These are phyloP conservation scores for Cercis canadensis DNA, from an alignment of 306 rosid species.

Conservation along the genomic window DNA sequence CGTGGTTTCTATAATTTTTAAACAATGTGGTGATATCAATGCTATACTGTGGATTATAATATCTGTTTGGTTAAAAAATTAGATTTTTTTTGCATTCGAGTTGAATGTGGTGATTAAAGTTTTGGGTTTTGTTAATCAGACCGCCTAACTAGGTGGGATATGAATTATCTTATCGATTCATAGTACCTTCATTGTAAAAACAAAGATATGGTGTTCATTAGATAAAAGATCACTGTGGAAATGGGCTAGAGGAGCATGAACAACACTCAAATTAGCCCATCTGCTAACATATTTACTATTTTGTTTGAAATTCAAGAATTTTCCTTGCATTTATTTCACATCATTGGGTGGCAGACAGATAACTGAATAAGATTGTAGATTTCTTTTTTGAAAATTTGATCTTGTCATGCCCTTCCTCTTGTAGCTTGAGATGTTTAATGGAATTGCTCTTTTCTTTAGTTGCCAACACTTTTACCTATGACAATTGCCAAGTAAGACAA, in stretches of 20 bases:
- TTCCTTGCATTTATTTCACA: not conserved
- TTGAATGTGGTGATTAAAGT: not conserved
- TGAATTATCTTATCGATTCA: no score
- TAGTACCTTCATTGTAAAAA: no score
- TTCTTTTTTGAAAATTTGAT: not conserved
- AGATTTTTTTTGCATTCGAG: not conserved
- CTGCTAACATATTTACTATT: not conserved
- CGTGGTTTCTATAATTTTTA: not conserved
- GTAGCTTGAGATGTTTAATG: no score
- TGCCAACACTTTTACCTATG: not conserved
- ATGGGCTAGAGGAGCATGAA: not conserved
- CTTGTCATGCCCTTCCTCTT: not conserved
- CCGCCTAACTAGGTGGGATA: no score
- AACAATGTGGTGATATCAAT: not conserved
- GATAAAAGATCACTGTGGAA: no score
- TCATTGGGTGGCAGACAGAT: not conserved
- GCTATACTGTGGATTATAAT: not conserved
- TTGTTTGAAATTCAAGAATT: no score
- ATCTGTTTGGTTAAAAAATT: not conserved
- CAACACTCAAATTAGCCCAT: not conserved
- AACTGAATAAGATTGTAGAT: slow-evolving; percentile 4
- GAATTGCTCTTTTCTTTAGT: not conserved
- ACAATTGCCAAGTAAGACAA: slow-evolving; percentile 17
- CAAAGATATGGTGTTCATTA: not conserved
- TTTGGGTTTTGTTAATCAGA: not conserved